A percentile compares a stretch with the other conserved stretches of the same genome.
Conservation (phyloP, 208 protist species). For the Naegleria fowleri region DNA sequence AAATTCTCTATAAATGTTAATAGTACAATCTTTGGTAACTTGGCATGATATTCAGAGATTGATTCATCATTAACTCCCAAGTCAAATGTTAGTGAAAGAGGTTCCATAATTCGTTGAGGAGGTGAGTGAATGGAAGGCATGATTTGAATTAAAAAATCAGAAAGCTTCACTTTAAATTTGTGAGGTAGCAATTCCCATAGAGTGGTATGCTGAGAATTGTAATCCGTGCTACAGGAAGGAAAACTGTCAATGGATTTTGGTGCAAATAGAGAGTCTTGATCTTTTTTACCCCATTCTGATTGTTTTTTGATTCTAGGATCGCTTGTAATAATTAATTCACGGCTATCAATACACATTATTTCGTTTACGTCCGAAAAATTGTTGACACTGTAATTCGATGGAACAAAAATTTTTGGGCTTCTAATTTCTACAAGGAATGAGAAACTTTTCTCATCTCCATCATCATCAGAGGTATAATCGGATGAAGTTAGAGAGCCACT, state of each 20-base stretch:
- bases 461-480: neutral
- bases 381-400: neutral
- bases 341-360: neutral
- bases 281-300: neutral
- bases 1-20: neutral
- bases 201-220: neutral
- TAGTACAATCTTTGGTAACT: slow-evolving; percentile 12
- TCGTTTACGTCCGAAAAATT: neutral
- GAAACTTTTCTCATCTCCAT: neutral
- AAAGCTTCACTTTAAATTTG: neutral
- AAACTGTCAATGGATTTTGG: neutral
- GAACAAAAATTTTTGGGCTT: neutral
- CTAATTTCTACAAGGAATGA: slow-evolving; percentile 19
- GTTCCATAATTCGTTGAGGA: slow-evolving; percentile 21
- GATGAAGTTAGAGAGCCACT: neutral
- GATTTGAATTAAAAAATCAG: neutral
- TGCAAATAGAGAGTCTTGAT: neutral
- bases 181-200: neutral
- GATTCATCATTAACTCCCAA: slow-evolving; percentile 9
- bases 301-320: neutral
- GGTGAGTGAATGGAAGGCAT: neutral
- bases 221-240: neutral
- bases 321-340: neutral
- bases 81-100: neutral
- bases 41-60: neutral